Evolutionary conservation across 2,329 filamentous ascomycete genomes (phyloP).

Genomic region (Macrophomina pseudophaseolina): DNA sequence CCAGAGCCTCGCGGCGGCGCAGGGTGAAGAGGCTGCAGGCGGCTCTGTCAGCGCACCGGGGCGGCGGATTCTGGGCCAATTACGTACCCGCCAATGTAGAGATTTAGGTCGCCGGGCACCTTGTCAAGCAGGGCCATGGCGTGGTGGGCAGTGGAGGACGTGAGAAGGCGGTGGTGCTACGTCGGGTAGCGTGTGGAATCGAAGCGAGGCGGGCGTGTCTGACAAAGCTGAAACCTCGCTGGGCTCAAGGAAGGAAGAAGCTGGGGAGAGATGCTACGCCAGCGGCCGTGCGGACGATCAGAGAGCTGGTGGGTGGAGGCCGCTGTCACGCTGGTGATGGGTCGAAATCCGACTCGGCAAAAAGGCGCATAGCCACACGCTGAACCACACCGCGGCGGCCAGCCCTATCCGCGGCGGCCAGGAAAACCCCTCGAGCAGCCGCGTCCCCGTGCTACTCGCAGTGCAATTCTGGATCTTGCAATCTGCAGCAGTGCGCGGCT

Average conservation of each 20-base stretch:
- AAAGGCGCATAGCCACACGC: conserved; percentile 14
- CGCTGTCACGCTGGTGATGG: neutral
- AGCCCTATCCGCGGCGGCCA: conserved; percentile 18
- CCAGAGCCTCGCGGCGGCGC: conserved; percentile 71
- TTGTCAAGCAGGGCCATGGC: conserved; percentile 67
- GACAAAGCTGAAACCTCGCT: conserved; percentile 26
- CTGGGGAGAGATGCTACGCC: conserved; percentile 19
- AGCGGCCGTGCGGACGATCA: conserved; percentile 23
- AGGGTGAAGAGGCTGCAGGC: conserved; percentile 75
- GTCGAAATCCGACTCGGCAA: conserved; percentile 2
- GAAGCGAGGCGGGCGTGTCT: conserved; percentile 20
- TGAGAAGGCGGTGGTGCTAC: conserved; percentile 24
- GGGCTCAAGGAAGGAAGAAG: conserved; percentile 11
- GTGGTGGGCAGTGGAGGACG: conserved; percentile 12
- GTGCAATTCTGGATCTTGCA: conserved; percentile 1
- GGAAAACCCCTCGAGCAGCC: conserved; percentile 20
- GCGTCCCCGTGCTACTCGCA: neutral
- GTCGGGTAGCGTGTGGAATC: conserved; percentile 7
- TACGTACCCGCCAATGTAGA: conserved; percentile 80
- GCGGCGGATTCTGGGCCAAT: neutral
- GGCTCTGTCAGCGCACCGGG: conserved; percentile 34
- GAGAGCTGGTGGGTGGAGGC: neutral
- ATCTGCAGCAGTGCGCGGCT: conserved; percentile 7
- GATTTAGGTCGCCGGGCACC: conserved; percentile 70
- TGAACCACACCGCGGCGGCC: neutral